Percentiles rank a stretch among this genome's conserved stretches.
Evolutionary conservation across 2,329 filamentous ascomycete genomes (phyloP).

Genomic region (Pseudogymnoascus sp.): DNA sequence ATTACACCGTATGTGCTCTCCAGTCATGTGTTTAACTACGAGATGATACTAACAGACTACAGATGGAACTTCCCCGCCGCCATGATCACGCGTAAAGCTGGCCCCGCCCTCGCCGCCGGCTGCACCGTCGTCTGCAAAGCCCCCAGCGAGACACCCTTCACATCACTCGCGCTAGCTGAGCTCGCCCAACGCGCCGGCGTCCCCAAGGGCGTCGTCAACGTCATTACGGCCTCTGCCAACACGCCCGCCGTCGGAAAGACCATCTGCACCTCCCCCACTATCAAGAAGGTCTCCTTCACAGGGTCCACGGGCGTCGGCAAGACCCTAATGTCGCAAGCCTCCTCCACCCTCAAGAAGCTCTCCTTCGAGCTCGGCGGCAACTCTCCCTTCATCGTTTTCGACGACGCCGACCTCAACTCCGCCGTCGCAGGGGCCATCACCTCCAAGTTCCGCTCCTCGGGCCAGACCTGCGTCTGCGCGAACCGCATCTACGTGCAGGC

Average conservation of each 20-base stretch:
- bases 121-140: slow-evolving; percentile 92
- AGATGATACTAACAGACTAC: slow-evolving; percentile 20
- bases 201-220: slow-evolving; percentile 82
- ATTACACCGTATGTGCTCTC: slow-evolving; percentile 53
- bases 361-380: slow-evolving; percentile 93
- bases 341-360: slow-evolving; percentile 69
- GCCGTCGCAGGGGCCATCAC: slow-evolving; percentile 77
- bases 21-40: not conserved
- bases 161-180: slow-evolving; percentile 78
- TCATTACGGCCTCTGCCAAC: slow-evolving; percentile 72
- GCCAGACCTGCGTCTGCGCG: slow-evolving; percentile 90
- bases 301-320: slow-evolving; percentile 64
- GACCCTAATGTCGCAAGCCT: slow-evolving; percentile 81
- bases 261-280: slow-evolving; percentile 64
- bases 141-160: slow-evolving; percentile 86
- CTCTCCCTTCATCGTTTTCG: slow-evolving; percentile 92
- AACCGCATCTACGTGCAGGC: slow-evolving; percentile 76
- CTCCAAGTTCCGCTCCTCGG: slow-evolving; percentile 88
- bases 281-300: slow-evolving; percentile 92
- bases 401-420: slow-evolving; percentile 80
- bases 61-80: slow-evolving; percentile 76
- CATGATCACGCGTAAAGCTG: slow-evolving; percentile 65
- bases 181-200: slow-evolving; percentile 80
- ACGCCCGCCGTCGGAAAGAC: slow-evolving; percentile 69
- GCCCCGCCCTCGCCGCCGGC: slow-evolving; percentile 77